phyloP scores from a whole-genome alignment of 805 yeast species.

The Yamadazyma olivae region DNA sequence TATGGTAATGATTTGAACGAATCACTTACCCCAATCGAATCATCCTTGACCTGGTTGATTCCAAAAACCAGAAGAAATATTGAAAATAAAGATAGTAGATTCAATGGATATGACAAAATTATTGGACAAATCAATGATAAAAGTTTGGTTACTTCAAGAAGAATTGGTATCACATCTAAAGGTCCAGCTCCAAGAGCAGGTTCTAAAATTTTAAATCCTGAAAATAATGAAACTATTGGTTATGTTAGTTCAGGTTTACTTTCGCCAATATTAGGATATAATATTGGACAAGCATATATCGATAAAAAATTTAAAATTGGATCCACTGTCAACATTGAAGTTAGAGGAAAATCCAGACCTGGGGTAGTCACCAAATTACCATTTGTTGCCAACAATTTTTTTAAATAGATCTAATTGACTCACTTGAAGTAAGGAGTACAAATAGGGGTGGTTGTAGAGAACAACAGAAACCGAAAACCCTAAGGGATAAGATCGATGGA shows the following conservation, averaged over 20 bases:
- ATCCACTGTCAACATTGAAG: constrained; percentile 65
- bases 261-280: constrained; percentile 61
- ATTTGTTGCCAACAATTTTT: constrained; percentile 72
- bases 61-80: constrained; percentile 69
- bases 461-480: too few species aligned
- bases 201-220: constrained; percentile 57
- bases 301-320: constrained; percentile 74
- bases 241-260: constrained; percentile 62
- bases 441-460: too few species aligned
- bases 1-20: constrained; percentile 92
- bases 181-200: constrained; percentile 96
- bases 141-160: constrained; percentile 45
- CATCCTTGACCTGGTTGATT: constrained; percentile 85
- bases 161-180: constrained; percentile 72
- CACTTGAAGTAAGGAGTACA: too few species aligned
- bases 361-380: constrained; percentile 83
- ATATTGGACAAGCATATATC: constrained; percentile 90
- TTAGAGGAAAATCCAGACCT: constrained; percentile 79
- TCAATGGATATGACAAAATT: constrained; percentile 76
- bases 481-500: too few species aligned
- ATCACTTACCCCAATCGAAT: constrained; percentile 79
- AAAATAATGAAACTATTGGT: constrained; percentile 39
- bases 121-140: constrained; percentile 70
- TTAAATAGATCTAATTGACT: too few species aligned
- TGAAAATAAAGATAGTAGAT: constrained; percentile 30